Base-by-base conservation (phyloP, 1,284 basidiomycete species). In the Ustilago tritici region DNA sequence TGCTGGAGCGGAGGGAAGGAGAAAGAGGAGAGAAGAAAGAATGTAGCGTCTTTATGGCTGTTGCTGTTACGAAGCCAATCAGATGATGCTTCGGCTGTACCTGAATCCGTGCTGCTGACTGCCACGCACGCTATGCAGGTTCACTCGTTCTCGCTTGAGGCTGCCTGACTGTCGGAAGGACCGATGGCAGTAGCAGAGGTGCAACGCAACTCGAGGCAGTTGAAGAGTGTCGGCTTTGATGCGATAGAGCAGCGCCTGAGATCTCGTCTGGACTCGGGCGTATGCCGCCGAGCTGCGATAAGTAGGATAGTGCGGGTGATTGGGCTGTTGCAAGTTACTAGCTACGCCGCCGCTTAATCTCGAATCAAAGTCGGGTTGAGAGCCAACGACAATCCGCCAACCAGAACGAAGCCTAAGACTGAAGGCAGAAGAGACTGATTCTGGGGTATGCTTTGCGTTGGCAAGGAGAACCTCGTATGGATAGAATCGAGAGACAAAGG, bases 71-170 rank as follows among this genome's bases (percentile, higher is more conserved):
- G 0, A 50, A 14, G 49, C 49, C 31, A 31, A 50, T 50, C 49
- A 32, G n/a, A 12, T 14, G 15, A 23, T 54, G 52, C 10, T 35
- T 54, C 52, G 35, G 36, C 10, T 40, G 54, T 56, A 34, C 54
- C 54, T 38, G 54, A 56, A 19, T 41, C 12, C 12, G 23, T 36
- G 54, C 36, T 56, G 17, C 19, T 46, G 43, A n/a, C 7, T 46
- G 54, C 36, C 35, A 56, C 54, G 54, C 35, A 56, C 54, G 38
- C 54, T 28, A 41, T 40, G 54, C 54, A 56, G 36, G 23, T 56
- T 36, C 54, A 23, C 35, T 56, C 10, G 4, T 5, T 32, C 54
- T 56, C 54, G 54, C 36, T 56, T 56, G 36, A 23, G 23, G 15
- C 15, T 54, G 52, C 15, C 14, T 31, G 52, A 17, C 41, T 38